Evolutionary conservation across 2,329 filamentous ascomycete species (phyloP), one percentile per base, ranked within the genome.

Genomic region (Fusarium continuum): DNA sequence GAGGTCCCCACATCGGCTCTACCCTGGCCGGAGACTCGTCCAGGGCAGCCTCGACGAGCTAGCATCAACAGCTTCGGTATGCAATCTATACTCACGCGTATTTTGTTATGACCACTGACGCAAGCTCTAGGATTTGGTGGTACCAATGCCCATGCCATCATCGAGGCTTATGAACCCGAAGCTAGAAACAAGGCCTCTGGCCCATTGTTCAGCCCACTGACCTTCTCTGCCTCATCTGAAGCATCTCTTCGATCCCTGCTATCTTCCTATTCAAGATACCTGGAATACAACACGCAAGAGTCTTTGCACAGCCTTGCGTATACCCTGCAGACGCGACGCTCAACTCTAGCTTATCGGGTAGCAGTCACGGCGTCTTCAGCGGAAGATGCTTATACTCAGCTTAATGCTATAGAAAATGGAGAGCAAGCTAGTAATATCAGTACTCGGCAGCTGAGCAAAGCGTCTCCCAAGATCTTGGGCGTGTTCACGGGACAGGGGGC

Each of bases 121-220:
- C n/a, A n/a, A n/a, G n/a, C n/a, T n/a, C n/a, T n/a, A n/a, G n/a
- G 36, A n/a, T 60, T 55, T 17, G 50, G 55, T 1, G 55, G 50
- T 8, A 60, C 44, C 2, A 55, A 55, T 29, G 49, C 44, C 0
- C 50, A 59, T 32, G 55, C 55, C 11, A 62, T 62, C 13, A 26
- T 53, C 4, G 49, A 53, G 26, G 17, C 22, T 5, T 52, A 45
- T 8, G 22, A n/a, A 5, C 16, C 28, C 11, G 16, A 17, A 9
- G 28, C 28, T 22, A 14, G 19, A 11, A 25, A 26, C 14, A 9
- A 25, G 9, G 23, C 6, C 23, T 25, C 23, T 25, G 23, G 23
- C 23, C 23, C 23, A 6, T 25, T 25, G 23, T 32, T 13, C 28
- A 3, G 10, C 6, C 14, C 23, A 10, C 32, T 28, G 13, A 32